Conservation (phyloP, 2,329 filamentous ascomycete species). For the Colletotrichum aenigma region DNA sequence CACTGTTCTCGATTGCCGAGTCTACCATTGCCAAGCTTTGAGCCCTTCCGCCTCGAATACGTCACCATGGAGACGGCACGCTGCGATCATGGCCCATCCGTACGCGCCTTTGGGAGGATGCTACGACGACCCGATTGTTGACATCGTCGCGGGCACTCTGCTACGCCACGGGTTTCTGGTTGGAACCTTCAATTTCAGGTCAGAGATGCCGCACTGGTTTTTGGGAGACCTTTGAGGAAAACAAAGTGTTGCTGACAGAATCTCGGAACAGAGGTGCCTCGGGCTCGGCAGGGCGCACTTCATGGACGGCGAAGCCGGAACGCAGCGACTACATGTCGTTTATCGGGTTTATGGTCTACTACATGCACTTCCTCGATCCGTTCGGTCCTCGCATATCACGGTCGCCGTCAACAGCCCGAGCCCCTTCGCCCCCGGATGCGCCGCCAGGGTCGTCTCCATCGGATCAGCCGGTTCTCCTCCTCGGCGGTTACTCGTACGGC, state of each 20-base stretch:
- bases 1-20: constrained; percentile 75
- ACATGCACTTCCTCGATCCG: constrained; percentile 64
- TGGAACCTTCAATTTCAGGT: constrained; percentile 93
- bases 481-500: constrained; percentile 91
- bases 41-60: constrained; percentile 32
- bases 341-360: constrained; percentile 79
- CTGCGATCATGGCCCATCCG: constrained; percentile 81
- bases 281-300: constrained; percentile 76
- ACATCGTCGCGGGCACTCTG: constrained; percentile 66
- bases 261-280: constrained; percentile 69
- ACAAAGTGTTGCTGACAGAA: background rate
- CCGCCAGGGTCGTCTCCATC: background rate
- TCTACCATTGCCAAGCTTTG: constrained; percentile 72
- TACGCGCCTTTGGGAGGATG: constrained; percentile 87
- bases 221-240: background rate
- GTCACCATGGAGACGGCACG: constrained; percentile 51
- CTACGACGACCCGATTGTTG: constrained; percentile 82
- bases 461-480: constrained; percentile 50
- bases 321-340: constrained; percentile 82
- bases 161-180: constrained; percentile 76
- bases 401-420: background rate
- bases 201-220: constrained; percentile 23
- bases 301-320: constrained; percentile 86
- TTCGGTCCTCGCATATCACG: constrained; percentile 26
- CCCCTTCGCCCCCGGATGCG: constrained; percentile 1